phyloP scores from a whole-genome alignment of 441 rosid genomes.

The Erodium moschatum region DNA sequence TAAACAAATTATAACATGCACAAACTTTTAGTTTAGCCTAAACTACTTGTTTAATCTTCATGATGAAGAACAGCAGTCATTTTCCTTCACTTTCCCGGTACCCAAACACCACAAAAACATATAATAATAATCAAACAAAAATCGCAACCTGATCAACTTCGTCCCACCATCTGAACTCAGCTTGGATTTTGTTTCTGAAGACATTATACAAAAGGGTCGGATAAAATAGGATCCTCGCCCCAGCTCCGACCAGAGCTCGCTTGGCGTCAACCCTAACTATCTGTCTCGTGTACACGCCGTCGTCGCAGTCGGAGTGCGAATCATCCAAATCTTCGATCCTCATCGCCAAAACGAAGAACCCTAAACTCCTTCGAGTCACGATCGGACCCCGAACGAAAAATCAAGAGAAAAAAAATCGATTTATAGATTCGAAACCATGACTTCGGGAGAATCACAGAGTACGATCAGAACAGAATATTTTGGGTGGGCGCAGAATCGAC shows the following conservation, averaged over 20 bases:
- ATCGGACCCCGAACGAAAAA: not conserved
- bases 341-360: not conserved
- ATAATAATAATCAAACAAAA: too few species aligned
- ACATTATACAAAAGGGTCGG: constrained; percentile 67
- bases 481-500: constrained; percentile 6
- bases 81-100: not conserved
- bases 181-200: constrained; percentile 53
- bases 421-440: not conserved
- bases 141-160: constrained; percentile 51
- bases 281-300: not conserved
- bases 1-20: too few species aligned
- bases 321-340: not conserved
- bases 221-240: constrained; percentile 66
- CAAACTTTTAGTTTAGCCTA: too few species aligned
- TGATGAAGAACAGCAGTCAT: not conserved
- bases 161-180: constrained; percentile 79
- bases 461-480: not conserved
- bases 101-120: not conserved
- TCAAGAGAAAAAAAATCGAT: not conserved
- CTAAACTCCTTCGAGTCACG: not conserved
- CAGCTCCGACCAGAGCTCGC: constrained; percentile 17
- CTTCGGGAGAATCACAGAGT: not conserved
- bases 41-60: too few species aligned
- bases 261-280: not conserved
- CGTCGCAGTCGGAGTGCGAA: not conserved